phyloP scores from a whole-genome alignment of 441 rosid species.

The Populus tomentosa region DNA sequence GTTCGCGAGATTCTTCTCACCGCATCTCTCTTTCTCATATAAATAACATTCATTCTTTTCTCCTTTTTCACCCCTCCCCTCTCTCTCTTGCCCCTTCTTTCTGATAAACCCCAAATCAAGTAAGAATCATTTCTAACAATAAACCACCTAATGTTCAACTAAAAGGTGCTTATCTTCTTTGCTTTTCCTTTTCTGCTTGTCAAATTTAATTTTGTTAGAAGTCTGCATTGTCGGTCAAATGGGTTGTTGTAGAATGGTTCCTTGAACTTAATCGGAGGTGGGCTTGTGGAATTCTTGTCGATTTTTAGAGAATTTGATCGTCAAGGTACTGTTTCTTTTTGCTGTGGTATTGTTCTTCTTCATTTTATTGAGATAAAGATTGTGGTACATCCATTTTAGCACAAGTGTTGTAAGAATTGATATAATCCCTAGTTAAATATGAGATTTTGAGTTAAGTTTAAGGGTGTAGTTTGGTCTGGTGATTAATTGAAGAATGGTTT shows the following conservation, averaged over 20 bases:
- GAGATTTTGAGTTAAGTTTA: conserved; percentile 2
- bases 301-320: neutral
- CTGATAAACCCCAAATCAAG: neutral
- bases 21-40: too few species aligned
- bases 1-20: too few species aligned
- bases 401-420: neutral
- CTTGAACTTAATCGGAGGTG: conserved; percentile 24
- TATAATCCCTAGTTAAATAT: conserved; percentile 1
- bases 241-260: conserved; percentile 16
- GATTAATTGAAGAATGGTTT: conserved; percentile 13
- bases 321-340: neutral
- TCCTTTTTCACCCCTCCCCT: too few species aligned
- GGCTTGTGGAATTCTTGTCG: conserved; percentile 20
- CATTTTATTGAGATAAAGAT: neutral
- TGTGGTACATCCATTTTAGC: neutral
- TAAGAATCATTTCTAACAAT: neutral
- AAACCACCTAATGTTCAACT: neutral
- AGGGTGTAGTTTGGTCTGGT: conserved; percentile 15
- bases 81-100: too few species aligned
- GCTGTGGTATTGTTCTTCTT: neutral
- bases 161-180: neutral
- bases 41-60: too few species aligned
- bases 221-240: conserved; percentile 4
- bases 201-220: conserved; percentile 8
- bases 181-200: neutral